Evolutionary conservation across 768 basidiomycete genomes (phyloP).

Genomic region (Amanita pseudoporphyria): DNA sequence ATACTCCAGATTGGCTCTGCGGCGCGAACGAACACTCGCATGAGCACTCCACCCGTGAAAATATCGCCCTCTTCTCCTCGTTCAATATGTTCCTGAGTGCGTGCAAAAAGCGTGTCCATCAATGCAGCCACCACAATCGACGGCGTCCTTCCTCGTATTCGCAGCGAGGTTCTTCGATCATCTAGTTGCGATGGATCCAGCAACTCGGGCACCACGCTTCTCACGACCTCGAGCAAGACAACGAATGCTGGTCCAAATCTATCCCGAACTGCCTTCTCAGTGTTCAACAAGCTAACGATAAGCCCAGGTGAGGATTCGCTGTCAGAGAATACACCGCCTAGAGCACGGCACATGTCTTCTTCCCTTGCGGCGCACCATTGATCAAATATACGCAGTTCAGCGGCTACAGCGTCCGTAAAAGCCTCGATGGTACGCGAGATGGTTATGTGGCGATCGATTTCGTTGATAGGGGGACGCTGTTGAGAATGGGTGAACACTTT

Average conservation of each 20-base stretch:
- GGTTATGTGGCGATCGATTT: slow-evolving; percentile 11
- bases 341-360: slow-evolving; percentile 53
- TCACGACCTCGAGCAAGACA: slow-evolving; percentile 43
- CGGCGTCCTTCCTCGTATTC: slow-evolving; percentile 26
- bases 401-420: slow-evolving; percentile 65
- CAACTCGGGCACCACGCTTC: slow-evolving; percentile 17
- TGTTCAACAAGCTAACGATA: slow-evolving; percentile 57
- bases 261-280: slow-evolving; percentile 50
- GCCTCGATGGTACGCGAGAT: slow-evolving; percentile 67
- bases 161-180: slow-evolving; percentile 13
- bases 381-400: slow-evolving; percentile 48
- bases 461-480: slow-evolving; percentile 10
- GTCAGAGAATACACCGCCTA: slow-evolving; percentile 31
- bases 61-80: slow-evolving; percentile 35
- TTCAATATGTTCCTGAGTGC: slow-evolving; percentile 47
- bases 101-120: slow-evolving; percentile 50
- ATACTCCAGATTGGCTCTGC: slow-evolving; percentile 69
- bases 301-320: slow-evolving; percentile 17
- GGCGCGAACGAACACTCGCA: slow-evolving; percentile 49
- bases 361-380: slow-evolving; percentile 65
- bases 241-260: slow-evolving; percentile 47
- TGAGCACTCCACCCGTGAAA: slow-evolving; percentile 43
- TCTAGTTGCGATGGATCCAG: slow-evolving; percentile 1
- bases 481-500: slow-evolving; percentile 32
- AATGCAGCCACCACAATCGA: slow-evolving; percentile 47